phyloP scores from a whole-genome alignment of 352 stramenopile genomes.

The Phytophthora sp. region DNA sequence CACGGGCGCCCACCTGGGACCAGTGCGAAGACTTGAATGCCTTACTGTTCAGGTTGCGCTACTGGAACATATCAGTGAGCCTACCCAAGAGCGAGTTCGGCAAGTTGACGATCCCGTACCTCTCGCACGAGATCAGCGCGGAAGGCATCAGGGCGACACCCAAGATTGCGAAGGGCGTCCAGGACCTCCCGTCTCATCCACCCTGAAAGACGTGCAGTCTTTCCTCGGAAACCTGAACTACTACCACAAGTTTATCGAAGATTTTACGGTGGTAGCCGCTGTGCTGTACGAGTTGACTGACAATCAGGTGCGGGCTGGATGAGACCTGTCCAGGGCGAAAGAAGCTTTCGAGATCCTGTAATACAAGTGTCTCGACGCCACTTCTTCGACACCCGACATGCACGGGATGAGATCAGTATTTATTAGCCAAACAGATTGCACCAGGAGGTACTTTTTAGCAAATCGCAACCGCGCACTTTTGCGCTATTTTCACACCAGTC shows the following conservation, averaged over 20 bases:
- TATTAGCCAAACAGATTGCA: too few relatives aligned
- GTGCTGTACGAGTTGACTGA: not conserved
- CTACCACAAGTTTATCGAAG: slow-evolving; percentile 2
- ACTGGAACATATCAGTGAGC: not conserved
- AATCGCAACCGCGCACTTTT: too few relatives aligned
- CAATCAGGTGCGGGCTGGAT: not conserved
- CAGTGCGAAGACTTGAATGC: not conserved
- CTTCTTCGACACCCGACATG: not conserved
- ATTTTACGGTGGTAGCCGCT: not conserved
- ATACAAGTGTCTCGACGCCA: not conserved
- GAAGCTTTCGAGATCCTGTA: not conserved
- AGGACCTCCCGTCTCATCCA: not conserved
- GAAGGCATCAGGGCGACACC: not conserved
- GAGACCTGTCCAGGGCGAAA: not conserved
- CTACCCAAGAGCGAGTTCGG: not conserved
- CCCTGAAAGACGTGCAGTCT: not conserved
- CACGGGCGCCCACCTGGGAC: not conserved
- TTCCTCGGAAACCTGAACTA: not conserved
- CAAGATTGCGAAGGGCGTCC: not conserved
- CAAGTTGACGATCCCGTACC: not conserved
- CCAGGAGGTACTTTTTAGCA: too few relatives aligned
- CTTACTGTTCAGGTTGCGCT: not conserved
- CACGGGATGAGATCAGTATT: too few relatives aligned
- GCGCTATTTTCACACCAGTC: too few relatives aligned
- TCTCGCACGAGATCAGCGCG: not conserved